A percentile compares a stretch with the other conserved stretches of the same genome.
Evolutionary conservation across 1,139 yeast genomes (phyloP).

Genomic region (Nematodospora anomalae): DNA sequence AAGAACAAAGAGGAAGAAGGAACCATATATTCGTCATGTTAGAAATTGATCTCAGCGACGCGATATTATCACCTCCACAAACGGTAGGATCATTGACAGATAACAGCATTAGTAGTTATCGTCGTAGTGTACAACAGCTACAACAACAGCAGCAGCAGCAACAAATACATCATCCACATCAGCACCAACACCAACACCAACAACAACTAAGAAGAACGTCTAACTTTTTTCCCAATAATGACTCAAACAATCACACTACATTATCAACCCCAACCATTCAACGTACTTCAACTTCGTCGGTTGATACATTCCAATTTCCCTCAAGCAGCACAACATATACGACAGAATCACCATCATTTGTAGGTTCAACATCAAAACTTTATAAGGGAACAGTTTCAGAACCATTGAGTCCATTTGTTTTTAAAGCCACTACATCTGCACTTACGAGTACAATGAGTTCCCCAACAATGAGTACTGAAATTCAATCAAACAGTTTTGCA

Average conservation of each 20-base stretch:
- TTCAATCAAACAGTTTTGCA: background rate
- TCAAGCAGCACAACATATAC: background rate
- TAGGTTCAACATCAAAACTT: background rate
- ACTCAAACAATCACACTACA: background rate
- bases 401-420: slow-evolving; percentile 4
- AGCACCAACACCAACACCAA: no score
- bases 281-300: background rate
- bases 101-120: background rate
- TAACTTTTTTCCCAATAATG: slow-evolving; percentile 11
- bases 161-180: no score
- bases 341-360: background rate
- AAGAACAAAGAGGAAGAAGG: background rate
- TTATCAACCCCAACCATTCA: slow-evolving; percentile 6
- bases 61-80: slow-evolving; percentile 1
- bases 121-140: no score
- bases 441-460: slow-evolving; percentile 2
- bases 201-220: slow-evolving; percentile 10
- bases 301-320: slow-evolving; percentile 5
- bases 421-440: background rate
- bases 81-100: background rate
- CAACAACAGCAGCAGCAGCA: no score
- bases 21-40: background rate
- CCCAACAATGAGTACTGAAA: slow-evolving; percentile 2
- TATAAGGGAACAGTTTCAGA: slow-evolving; percentile 4
- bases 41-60: background rate